Conservation (phyloP, 2,329 filamentous ascomycete species). For the Teratosphaeria viscida region DNA sequence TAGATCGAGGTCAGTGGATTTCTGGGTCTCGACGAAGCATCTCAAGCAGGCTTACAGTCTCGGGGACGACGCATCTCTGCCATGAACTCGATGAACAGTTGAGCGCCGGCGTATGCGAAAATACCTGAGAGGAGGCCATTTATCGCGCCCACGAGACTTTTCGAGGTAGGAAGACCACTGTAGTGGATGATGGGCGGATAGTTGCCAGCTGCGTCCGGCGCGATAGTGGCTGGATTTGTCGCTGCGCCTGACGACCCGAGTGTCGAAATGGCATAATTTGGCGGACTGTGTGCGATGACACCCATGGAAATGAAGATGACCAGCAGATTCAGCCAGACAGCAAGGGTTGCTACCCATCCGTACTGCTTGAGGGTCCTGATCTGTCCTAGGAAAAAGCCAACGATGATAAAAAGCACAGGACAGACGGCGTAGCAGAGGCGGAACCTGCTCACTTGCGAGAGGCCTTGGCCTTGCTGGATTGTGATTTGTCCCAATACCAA, state of each 20-base stretch:
- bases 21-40: neutral
- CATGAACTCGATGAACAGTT: constrained; percentile 50
- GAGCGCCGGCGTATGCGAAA: constrained; percentile 43
- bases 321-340: constrained; percentile 46
- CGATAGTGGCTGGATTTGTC: constrained; percentile 28
- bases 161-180: constrained; percentile 6
- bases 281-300: constrained; percentile 42
- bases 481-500: constrained; percentile 44
- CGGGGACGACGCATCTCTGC: constrained; percentile 41
- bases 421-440: constrained; percentile 42
- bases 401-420: constrained; percentile 36
- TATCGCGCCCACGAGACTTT: constrained; percentile 11
- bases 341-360: constrained; percentile 46
- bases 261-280: constrained; percentile 28
- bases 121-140: constrained; percentile 15
- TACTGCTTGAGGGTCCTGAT: constrained; percentile 46
- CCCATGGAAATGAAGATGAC: constrained; percentile 43
- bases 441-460: constrained; percentile 41
- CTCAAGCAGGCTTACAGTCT: constrained; percentile 27
- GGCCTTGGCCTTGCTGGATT: constrained; percentile 43
- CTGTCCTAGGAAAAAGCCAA: constrained; percentile 45
- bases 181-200: constrained; percentile 12
- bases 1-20: neutral
- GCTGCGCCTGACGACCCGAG: constrained; percentile 12
- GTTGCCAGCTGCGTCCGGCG: constrained; percentile 4